phyloP scores from a whole-genome alignment of 352 stramenopile genomes.

The Globisporangium yorkense region DNA sequence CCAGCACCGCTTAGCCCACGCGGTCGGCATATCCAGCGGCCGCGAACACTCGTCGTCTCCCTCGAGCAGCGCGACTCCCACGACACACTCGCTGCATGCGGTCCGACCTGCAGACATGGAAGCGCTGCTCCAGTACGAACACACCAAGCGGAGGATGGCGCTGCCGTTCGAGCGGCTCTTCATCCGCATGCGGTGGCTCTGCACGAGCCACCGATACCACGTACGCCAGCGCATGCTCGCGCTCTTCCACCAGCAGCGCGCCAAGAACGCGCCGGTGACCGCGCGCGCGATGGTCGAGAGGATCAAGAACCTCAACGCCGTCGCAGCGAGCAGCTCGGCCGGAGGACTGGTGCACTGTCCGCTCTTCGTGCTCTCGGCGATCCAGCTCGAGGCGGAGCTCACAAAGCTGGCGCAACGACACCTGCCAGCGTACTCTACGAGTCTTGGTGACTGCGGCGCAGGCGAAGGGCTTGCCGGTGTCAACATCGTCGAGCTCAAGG shows the following conservation, averaged over 20 bases:
- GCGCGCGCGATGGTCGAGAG: conserved; percentile 11
- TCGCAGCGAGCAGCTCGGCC: conserved; percentile 5
- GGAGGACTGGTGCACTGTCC: conserved; percentile 28
- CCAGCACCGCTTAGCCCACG: conserved; percentile 22
- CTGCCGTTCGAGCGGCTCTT: conserved; percentile 35
- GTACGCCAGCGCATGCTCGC: conserved; percentile 46
- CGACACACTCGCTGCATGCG: conserved; percentile 1
- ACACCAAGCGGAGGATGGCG: conserved; percentile 16
- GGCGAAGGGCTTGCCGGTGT: conserved; percentile 5
- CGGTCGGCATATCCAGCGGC: neutral
- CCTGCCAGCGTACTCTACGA: neutral
- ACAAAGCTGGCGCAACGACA: conserved; percentile 17
- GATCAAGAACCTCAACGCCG: conserved; percentile 7
- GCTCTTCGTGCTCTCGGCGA: conserved; percentile 24
- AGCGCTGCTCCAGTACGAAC: conserved; percentile 24
- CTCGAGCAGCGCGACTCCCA: neutral
- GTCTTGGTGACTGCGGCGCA: neutral
- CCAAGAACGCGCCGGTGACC: conserved; percentile 15
- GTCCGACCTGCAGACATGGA: conserved; percentile 23
- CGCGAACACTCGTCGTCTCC: neutral
- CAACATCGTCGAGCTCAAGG: conserved; percentile 11
- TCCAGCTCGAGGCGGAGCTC: conserved; percentile 28
- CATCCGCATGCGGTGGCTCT: conserved; percentile 34
- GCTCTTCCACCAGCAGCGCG: conserved; percentile 30
- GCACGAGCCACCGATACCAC: conserved; percentile 45